Base-by-base conservation (phyloP, 371 early-diverging fungal species). In the Batrachochytrium dendrobatidis region DNA sequence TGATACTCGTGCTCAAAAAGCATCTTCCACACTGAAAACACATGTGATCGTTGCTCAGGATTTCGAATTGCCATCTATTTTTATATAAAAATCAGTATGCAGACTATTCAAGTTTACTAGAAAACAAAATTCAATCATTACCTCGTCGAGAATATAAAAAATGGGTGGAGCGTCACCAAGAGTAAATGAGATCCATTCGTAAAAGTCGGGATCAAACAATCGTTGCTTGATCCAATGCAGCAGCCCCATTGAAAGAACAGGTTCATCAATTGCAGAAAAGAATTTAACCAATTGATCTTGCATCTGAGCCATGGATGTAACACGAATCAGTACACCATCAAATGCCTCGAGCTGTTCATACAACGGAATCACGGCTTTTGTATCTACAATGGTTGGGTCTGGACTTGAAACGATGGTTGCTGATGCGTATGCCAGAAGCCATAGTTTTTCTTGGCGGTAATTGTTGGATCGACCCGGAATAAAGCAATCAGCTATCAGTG, bases 101-200 rank as follows among this genome's bases (percentile, higher is more conserved):
- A 15, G 39, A n/a, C n/a, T 39, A 12, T n/a, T 39, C n/a, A n/a
- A 15, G 39, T 39, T 15, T 15, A 12, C 15, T n/a, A n/a, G 39
- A 12, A 39, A n/a, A n/a, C 39, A 39, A 12, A 39, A 39, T 39
- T 12, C 15, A 12, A 39, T 28, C 22, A 10, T 29, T 35, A 57
- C 58, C 31, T 59, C 59, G 53, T 59, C 59, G 10, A 59, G 39
- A 28, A 59, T 29, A 56, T 59, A 53, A 29, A 59, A 59, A 34
- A 53, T 53, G 29, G 28, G 26, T n/a, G 59, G 59, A 17, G 50
- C 32, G 26, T 45, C 46, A 10, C 57, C 57, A 28, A 45, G 28
- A 7, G 29, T 59, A 26, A 59, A 49, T 6, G 59, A 3, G 18
- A 53, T 59, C 59, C 59, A 59, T 44, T 59, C 59, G 34, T 59